A percentile compares a stretch with the other conserved stretches of the same genome.
These are phyloP conservation scores for Leersia perrieri DNA, from an alignment of 176 grass and related monocot genomes.

Conservation along the genomic window DNA sequence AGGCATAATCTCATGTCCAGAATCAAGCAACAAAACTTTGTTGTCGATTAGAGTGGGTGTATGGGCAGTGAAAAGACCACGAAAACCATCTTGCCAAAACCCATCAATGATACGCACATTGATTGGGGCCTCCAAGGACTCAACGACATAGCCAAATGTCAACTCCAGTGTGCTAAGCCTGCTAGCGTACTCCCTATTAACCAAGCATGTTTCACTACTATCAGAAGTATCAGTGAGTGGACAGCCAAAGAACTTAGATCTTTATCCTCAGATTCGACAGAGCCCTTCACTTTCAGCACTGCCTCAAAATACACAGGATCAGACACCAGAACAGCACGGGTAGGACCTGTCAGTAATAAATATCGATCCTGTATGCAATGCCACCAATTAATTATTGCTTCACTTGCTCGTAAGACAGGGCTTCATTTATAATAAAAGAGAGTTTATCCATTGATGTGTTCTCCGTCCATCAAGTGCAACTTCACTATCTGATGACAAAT, in stretches of 20 bases:
- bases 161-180: constrained; percentile 4
- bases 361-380: not conserved
- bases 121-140: not conserved
- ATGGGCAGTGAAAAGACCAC: not conserved
- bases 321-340: not conserved
- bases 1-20: not conserved
- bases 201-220: not conserved
- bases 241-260: not conserved
- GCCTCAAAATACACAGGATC: constrained; percentile 1
- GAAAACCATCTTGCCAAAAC: not conserved
- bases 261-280: not conserved
- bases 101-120: not conserved
- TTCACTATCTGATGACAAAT: too few species aligned
- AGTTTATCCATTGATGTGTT: too few species aligned
- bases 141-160: not conserved
- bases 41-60: not conserved
- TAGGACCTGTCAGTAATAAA: constrained; percentile 11
- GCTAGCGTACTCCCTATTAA: not conserved
- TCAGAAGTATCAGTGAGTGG: too few species aligned
- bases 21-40: not conserved
- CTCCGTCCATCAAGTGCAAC: too few species aligned
- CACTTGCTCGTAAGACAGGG: not conserved
- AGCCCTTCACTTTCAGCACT: not conserved
- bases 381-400: not conserved
- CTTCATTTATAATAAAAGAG: too few species aligned